Percentiles rank a stretch among this genome's conserved stretches.
phyloP scores from a whole-genome alignment of 1,139 yeast species.

The Kurtzmaniella quercitrusa region DNA sequence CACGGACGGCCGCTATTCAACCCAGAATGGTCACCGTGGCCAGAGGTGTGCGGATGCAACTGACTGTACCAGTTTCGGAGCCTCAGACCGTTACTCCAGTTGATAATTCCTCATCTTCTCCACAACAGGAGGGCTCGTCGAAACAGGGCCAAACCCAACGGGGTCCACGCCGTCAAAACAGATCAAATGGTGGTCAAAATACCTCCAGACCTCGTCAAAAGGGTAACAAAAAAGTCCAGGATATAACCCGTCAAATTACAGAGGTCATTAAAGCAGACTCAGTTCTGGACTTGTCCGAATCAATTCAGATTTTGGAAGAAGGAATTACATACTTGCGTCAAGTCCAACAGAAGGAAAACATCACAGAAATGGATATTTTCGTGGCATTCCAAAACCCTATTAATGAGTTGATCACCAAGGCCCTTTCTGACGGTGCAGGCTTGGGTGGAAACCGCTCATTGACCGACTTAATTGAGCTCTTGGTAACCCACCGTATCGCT shows the following conservation, averaged over 20 bases:
- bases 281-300: constrained; percentile 22
- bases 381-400: constrained; percentile 25
- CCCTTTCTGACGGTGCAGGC: constrained; percentile 13
- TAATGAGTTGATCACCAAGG: constrained; percentile 19
- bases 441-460: constrained; percentile 13
- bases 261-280: constrained; percentile 19
- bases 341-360: constrained; percentile 31
- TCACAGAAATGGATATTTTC: constrained; percentile 22
- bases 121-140: neutral
- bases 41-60: neutral
- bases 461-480: constrained; percentile 24
- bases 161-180: neutral
- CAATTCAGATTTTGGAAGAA: constrained; percentile 39
- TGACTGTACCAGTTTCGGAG: constrained; percentile 2
- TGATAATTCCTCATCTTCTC: neutral
- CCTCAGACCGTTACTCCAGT: neutral
- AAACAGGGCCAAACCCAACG: neutral
- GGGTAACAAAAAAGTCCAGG: constrained; percentile 26
- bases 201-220: neutral
- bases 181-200: neutral
- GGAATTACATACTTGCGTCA: constrained; percentile 39
- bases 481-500: constrained; percentile 26
- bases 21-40: neutral
- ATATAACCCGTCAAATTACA: constrained; percentile 31
- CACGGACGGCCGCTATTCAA: constrained; percentile 1